Conservation (phyloP, 1,284 basidiomycete species). For the Meira miltonrushii region DNA sequence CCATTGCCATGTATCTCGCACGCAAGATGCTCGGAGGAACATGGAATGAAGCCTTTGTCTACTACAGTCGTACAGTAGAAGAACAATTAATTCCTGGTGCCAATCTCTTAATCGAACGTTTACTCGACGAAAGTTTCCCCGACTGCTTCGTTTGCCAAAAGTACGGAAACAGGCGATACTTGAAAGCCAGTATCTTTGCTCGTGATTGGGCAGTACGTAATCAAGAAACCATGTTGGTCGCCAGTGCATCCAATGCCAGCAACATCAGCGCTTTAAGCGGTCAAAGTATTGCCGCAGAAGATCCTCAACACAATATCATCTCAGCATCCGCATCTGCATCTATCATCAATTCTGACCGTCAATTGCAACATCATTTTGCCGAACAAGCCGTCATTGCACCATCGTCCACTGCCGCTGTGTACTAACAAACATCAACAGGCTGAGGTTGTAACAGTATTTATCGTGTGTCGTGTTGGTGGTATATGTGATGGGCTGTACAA, state of each 20-base stretch:
- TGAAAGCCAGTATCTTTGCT: slow-evolving; percentile 65
- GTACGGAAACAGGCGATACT: slow-evolving; percentile 88
- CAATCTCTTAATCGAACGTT: slow-evolving; percentile 74
- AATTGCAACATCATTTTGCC: too few relatives aligned
- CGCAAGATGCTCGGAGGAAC: slow-evolving; percentile 52
- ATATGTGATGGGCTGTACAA: too few relatives aligned
- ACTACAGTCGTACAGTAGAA: slow-evolving; percentile 87
- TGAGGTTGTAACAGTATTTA: too few relatives aligned
- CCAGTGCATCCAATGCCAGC: too few relatives aligned
- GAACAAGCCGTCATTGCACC: neutral
- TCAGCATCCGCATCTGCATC: too few relatives aligned
- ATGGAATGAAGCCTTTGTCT: slow-evolving; percentile 76
- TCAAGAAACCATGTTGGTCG: slow-evolving; percentile 17
- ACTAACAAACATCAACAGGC: too few relatives aligned
- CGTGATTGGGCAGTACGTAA: slow-evolving; percentile 55
- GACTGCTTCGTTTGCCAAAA: slow-evolving; percentile 89
- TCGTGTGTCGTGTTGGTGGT: too few relatives aligned
- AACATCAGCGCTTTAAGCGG: too few relatives aligned
- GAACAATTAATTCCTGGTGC: slow-evolving; percentile 80
- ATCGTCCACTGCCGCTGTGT: neutral
- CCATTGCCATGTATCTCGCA: slow-evolving; percentile 77
- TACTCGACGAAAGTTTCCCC: slow-evolving; percentile 73
- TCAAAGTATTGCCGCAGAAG: too few relatives aligned
- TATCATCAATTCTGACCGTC: too few relatives aligned
- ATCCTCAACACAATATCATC: too few relatives aligned